phyloP scores from a whole-genome alignment of 148 eudicot genomes.

The Spergularia marina region DNA sequence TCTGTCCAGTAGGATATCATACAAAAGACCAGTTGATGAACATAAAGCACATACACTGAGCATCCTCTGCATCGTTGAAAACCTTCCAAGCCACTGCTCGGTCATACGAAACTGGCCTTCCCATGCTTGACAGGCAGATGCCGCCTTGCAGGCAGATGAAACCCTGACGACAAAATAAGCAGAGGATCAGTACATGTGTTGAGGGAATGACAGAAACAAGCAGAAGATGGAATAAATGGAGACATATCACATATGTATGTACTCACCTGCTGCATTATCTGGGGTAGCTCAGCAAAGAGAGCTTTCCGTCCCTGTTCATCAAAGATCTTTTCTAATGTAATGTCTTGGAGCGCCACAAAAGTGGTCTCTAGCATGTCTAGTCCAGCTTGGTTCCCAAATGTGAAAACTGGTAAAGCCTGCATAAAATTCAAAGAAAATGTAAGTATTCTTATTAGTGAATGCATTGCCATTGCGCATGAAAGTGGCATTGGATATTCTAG shows the following conservation, averaged over 20 bases:
- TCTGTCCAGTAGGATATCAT: slow-evolving; percentile 24
- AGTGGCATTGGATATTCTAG: background rate
- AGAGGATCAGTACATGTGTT: background rate
- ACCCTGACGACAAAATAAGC: slow-evolving; percentile 37
- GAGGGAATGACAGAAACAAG: background rate
- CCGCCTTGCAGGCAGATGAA: slow-evolving; percentile 70
- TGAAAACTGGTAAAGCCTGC: slow-evolving; percentile 73
- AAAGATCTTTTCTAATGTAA: slow-evolving; percentile 64
- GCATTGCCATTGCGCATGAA: background rate
- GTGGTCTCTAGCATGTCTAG: slow-evolving; percentile 84
- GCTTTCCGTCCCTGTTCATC: slow-evolving; percentile 62
- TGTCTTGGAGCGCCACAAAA: slow-evolving; percentile 70
- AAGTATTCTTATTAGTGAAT: background rate
- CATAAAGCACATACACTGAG: slow-evolving; percentile 74
- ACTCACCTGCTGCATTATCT: slow-evolving; percentile 74
- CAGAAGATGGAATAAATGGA: background rate
- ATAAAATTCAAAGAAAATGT: background rate
- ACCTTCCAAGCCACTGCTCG: slow-evolving; percentile 87
- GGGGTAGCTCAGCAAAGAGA: slow-evolving; percentile 59
- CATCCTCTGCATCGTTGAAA: slow-evolving; percentile 52
- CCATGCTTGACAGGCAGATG: slow-evolving; percentile 77
- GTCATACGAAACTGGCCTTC: slow-evolving; percentile 63
- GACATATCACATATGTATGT: background rate
- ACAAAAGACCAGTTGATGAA: slow-evolving; percentile 80
- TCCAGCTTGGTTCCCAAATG: slow-evolving; percentile 80